Percentiles rank a stretch among this genome's conserved stretches.
These are phyloP conservation scores for Chloranthus sessilifolius DNA, from an alignment of 164 flowering plant genomes.

Conservation along the genomic window DNA sequence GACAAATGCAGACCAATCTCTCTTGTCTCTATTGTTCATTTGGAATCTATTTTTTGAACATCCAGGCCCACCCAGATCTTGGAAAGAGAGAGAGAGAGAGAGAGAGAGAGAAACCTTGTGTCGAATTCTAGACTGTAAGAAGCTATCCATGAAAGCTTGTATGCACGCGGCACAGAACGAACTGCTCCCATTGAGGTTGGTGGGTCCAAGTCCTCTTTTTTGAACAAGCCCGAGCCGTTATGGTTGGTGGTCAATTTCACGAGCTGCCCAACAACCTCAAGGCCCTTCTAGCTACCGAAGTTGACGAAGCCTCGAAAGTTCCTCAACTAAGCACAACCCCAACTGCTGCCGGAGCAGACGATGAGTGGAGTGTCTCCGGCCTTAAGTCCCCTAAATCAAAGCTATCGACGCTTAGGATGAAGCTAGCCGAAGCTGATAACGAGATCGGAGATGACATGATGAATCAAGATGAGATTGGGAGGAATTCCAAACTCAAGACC, in stretches of 20 bases:
- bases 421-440: slow-evolving; percentile 64
- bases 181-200: slow-evolving; percentile 81
- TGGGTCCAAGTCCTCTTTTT: slow-evolving; percentile 93
- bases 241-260: slow-evolving; percentile 52
- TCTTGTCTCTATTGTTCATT: no score
- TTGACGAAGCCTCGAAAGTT: slow-evolving; percentile 37
- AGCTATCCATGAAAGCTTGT: slow-evolving; percentile 82
- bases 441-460: slow-evolving; percentile 39
- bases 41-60: not conserved
- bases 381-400: slow-evolving; percentile 61
- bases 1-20: no score
- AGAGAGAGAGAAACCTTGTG: slow-evolving; percentile 76
- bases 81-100: slow-evolving; percentile 60
- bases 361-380: slow-evolving; percentile 75
- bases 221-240: slow-evolving; percentile 78
- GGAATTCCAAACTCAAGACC: slow-evolving; percentile 45
- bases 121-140: slow-evolving; percentile 85
- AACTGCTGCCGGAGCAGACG: slow-evolving; percentile 37
- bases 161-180: slow-evolving; percentile 97
- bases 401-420: slow-evolving; percentile 65
- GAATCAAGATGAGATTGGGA: slow-evolving; percentile 28
- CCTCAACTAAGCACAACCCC: slow-evolving; percentile 25
- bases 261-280: slow-evolving; percentile 71
- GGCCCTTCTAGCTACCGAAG: slow-evolving; percentile 56
- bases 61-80: slow-evolving; percentile 76